Percentiles rank a stretch among this genome's conserved stretches.
These are phyloP conservation scores for Thermothielavioides terrestris DNA, from an alignment of 495 filamentous ascomycete genomes.

Conservation along the genomic window DNA sequence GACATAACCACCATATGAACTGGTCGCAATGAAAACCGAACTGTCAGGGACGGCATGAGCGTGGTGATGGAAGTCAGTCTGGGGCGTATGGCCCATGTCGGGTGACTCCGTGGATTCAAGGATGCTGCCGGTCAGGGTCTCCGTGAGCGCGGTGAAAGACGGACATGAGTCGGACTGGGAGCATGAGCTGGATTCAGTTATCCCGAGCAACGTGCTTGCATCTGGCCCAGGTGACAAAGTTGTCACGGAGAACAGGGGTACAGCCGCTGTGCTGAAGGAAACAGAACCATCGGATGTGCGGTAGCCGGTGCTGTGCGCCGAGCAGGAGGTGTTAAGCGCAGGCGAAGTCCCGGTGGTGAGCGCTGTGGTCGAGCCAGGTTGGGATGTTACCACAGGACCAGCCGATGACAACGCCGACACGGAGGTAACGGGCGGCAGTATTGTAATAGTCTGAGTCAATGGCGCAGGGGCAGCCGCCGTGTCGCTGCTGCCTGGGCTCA, in stretches of 20 bases:
- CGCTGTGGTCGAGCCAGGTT: neutral
- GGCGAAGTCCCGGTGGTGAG: slow-evolving; percentile 7
- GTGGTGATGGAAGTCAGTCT: slow-evolving; percentile 17
- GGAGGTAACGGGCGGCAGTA: slow-evolving; percentile 6
- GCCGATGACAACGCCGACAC: neutral
- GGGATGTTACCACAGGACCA: neutral
- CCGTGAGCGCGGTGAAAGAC: neutral
- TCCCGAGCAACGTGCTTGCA: neutral
- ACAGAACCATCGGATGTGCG: neutral
- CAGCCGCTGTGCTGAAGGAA: neutral
- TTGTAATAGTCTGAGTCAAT: slow-evolving; percentile 11
- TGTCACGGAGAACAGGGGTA: neutral
- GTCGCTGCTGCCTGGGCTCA: neutral
- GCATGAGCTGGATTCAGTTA: neutral
- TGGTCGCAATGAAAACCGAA: neutral
- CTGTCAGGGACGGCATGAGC: neutral
- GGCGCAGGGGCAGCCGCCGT: neutral
- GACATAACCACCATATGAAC: slow-evolving; percentile 7
- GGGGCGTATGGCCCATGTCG: slow-evolving; percentile 5
- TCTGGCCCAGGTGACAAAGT: neutral
- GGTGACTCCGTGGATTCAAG: neutral
- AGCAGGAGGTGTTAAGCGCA: slow-evolving; percentile 1
- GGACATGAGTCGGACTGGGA: neutral
- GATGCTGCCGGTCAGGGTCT: neutral
- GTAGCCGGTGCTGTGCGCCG: neutral